Evolutionary conservation across 1,284 basidiomycete species (phyloP), one percentile per base, ranked within the genome.

Genomic region (Tilletia horrida): DNA sequence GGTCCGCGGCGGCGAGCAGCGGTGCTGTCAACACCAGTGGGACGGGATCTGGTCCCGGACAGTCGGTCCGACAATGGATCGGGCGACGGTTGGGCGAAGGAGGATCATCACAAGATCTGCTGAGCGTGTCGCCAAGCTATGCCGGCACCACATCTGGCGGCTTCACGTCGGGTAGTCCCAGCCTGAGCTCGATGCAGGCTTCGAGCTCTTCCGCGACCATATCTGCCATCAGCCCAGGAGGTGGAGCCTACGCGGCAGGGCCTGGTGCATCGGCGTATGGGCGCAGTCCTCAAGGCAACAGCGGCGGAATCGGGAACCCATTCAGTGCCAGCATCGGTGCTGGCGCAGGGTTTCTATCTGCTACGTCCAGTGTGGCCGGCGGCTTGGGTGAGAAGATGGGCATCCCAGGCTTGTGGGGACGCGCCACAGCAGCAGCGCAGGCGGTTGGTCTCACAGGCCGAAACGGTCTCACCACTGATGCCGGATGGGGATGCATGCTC

Each of bases 401-500:
- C 52, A 75, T 78, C 44, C 71, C 70, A 47, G 70, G 68, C 44
- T 65, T 79, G 18, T 79, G 77, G 77, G 69, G 71, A 27, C 69
- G 77, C 2, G 75, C 77, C 9, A 77, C 76, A 0, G 77, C 77
- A 11, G 77, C 73, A 2, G 75, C 73, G 6, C 75, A 77, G 55
- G 73, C 76, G 8, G 73, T 73, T 14, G 76, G 76, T 4, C 45
- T 67, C 27, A 55, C 45, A 21, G 67, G 67, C 59, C 63, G 66
- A n/a, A 66, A 64, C n/a, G 90, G 90, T 0, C 89, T 92, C 87
- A 92, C 89, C n/a, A 91, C 88, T 73, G 95, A 98, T 84, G 86
- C 92, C 0, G 95, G 95, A 0, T 98, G 95, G 95, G 95, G 95
- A 0, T 98, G 95, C 82, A 97, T 98, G 95, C 83, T 97, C 31